Conservation (phyloP, 1,139 yeast genomes). For the Taphrina pruni region DNA sequence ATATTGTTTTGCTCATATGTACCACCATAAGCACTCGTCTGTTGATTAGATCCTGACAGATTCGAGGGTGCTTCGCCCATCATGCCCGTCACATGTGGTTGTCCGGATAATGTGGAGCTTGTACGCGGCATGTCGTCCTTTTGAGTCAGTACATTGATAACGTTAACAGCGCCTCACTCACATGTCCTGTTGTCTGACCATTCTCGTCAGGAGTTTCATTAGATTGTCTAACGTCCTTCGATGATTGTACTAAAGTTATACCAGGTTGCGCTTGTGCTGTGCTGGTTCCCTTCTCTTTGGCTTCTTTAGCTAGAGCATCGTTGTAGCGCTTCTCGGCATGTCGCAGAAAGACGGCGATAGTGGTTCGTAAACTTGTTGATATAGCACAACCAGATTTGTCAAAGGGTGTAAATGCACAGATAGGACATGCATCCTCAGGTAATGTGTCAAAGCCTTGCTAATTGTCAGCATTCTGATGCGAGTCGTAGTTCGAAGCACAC, state of each 20-base stretch:
- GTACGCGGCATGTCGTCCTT: too few relatives aligned
- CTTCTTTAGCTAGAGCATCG: conserved; percentile 37
- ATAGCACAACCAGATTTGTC: conserved; percentile 18
- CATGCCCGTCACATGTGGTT: neutral
- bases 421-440: conserved; percentile 22
- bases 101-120: neutral
- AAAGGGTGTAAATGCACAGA: conserved; percentile 30
- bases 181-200: neutral
- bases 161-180: neutral
- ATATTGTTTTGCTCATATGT: neutral
- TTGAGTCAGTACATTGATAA: too few relatives aligned
- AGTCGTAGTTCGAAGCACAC: neutral
- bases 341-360: conserved; percentile 36
- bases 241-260: neutral
- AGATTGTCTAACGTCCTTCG: neutral
- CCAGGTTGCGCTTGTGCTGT: neutral
- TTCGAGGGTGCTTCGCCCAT: neutral
- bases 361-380: conserved; percentile 35
- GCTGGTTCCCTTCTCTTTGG: conserved; percentile 13
- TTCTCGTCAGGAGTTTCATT: too few relatives aligned
- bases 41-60: neutral
- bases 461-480: neutral
- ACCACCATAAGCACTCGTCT: neutral
- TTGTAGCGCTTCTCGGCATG: conserved; percentile 39
- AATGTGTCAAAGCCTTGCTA: conserved; percentile 27